Percentiles rank a stretch among this genome's conserved stretches.
Conservation (phyloP, 2,329 filamentous ascomycete species). For the Leptographium galeiforme region DNA sequence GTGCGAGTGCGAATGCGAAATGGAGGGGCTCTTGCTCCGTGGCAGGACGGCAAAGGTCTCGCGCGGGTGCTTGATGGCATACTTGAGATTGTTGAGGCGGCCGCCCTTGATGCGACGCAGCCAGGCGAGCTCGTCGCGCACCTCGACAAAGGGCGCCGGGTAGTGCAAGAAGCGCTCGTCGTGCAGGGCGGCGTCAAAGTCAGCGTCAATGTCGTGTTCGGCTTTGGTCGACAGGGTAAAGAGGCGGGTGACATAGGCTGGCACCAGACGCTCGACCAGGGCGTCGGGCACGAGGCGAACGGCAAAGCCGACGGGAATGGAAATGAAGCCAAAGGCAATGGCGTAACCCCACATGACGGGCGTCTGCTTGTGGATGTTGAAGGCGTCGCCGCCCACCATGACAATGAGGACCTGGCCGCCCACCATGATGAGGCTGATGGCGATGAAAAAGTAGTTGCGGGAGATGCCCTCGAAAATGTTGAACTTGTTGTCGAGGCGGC, state of each 20-base stretch:
- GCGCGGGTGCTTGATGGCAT: conserved; percentile 61
- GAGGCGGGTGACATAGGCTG: conserved; percentile 37
- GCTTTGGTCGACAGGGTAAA: conserved; percentile 14
- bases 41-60: conserved; percentile 52
- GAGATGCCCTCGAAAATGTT: conserved; percentile 87
- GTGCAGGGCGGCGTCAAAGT: conserved; percentile 30
- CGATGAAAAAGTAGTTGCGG: conserved; percentile 79
- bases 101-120: conserved; percentile 70
- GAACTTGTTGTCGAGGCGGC: conserved; percentile 84
- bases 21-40: conserved; percentile 50
- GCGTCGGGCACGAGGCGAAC: conserved; percentile 75
- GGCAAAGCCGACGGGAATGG: conserved; percentile 67
- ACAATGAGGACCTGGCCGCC: conserved; percentile 83
- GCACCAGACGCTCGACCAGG: conserved; percentile 39
- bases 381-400: conserved; percentile 70
- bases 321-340: conserved; percentile 69
- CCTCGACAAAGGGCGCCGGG: conserved; percentile 58
- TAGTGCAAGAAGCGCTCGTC: conserved; percentile 50
- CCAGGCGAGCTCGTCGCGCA: conserved; percentile 70
- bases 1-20: conserved; percentile 48
- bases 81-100: conserved; percentile 68
- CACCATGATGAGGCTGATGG: conserved; percentile 76
- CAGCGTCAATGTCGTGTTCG: conserved; percentile 12
- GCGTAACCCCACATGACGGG: conserved; percentile 79
- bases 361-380: conserved; percentile 57